Evolutionary conservation across 257 asterid species (phyloP).

Genomic region (Rhazya stricta): DNA sequence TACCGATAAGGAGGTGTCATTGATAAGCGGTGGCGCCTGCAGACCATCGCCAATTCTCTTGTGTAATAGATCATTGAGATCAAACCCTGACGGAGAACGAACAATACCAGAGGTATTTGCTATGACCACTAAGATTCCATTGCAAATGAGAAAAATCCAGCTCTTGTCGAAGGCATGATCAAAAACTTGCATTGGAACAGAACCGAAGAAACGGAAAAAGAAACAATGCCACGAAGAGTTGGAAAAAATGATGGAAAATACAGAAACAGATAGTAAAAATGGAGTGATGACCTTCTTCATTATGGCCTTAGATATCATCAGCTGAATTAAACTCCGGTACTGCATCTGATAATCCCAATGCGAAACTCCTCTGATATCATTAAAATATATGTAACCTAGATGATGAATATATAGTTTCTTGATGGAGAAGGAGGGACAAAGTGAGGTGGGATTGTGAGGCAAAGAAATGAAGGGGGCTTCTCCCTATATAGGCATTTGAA

Average conservation of each 20-base stretch:
- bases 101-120: constrained; percentile 39
- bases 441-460: background rate
- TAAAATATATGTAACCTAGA: background rate
- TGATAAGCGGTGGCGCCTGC: background rate
- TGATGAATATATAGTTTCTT: background rate
- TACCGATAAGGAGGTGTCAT: constrained; percentile 10
- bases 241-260: constrained; percentile 39
- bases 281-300: constrained; percentile 35
- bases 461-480: background rate
- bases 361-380: background rate
- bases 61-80: constrained; percentile 18
- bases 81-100: constrained; percentile 14
- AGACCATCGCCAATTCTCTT: constrained; percentile 6
- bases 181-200: constrained; percentile 23
- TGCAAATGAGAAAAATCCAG: constrained; percentile 53
- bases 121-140: constrained; percentile 49
- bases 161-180: constrained; percentile 39
- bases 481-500: constrained; percentile 19
- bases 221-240: constrained; percentile 22
- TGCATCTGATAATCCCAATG: constrained; percentile 19
- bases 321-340: constrained; percentile 12
- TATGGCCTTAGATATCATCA: constrained; percentile 8
- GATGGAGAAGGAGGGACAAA: background rate
- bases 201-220: constrained; percentile 18
- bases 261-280: constrained; percentile 38